phyloP scores from a whole-genome alignment of 2,329 filamentous ascomycete species.

The Colletotrichum acutatum region DNA sequence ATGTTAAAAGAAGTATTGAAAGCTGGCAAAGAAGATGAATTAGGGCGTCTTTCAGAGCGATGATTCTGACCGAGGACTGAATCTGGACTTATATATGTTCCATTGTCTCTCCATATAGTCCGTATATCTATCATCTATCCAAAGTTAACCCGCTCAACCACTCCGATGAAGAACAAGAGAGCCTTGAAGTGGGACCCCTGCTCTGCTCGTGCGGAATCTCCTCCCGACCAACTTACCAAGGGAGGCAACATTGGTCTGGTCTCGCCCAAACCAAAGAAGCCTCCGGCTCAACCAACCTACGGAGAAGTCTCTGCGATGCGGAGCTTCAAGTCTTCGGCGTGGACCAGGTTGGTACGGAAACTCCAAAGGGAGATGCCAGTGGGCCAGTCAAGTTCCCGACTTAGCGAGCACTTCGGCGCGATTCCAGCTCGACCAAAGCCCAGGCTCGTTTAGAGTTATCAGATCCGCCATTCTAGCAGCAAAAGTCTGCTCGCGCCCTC shows the following conservation, averaged over 20 bases:
- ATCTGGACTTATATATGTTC: background rate
- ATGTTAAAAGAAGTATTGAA: background rate
- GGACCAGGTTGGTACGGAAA: background rate
- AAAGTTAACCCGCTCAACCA: background rate
- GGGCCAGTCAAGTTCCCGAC: background rate
- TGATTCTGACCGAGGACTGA: background rate
- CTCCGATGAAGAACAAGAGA: background rate
- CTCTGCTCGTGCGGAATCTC: background rate
- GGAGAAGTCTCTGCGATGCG: background rate
- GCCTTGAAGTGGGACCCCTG: background rate
- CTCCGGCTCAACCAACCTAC: background rate
- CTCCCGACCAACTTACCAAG: background rate
- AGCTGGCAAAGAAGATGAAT: background rate
- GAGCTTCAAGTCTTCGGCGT: background rate
- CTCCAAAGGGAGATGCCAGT: background rate
- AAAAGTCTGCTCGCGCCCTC: background rate
- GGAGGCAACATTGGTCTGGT: background rate
- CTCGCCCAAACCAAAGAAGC: background rate
- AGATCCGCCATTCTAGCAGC: conserved; percentile 19
- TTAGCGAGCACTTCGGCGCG: background rate
- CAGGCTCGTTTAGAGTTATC: conserved; percentile 26
- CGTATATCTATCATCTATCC: background rate
- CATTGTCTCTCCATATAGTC: background rate
- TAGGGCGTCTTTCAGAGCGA: background rate
- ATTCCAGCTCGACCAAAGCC: background rate